Percentiles rank a stretch among this genome's conserved stretches.
These are phyloP conservation scores for Tranzscheliella williamsii DNA, from an alignment of 1,284 basidiomycete species.

Conservation along the genomic window DNA sequence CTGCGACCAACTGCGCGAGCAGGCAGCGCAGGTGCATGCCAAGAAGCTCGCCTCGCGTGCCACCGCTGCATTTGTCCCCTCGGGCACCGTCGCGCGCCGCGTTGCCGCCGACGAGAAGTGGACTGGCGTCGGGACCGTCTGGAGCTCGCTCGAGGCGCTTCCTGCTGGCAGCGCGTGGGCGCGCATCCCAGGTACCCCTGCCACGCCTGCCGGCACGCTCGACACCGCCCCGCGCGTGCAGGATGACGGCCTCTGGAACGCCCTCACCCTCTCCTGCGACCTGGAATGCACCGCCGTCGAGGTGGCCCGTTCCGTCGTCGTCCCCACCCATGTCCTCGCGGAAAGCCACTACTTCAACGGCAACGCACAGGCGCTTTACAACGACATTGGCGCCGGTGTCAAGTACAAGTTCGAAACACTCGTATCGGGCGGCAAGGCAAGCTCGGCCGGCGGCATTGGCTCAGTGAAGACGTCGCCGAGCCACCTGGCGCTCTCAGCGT, in stretches of 20 bases:
- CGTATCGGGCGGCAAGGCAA: conserved; percentile 6
- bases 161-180: conserved; percentile 34
- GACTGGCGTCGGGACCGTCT: conserved; percentile 45
- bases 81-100: conserved; percentile 20
- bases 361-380: conserved; percentile 30
- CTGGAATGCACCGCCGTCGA: conserved; percentile 32
- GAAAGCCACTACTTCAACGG: conserved; percentile 45
- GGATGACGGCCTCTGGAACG: conserved; percentile 51
- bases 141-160: conserved; percentile 37
- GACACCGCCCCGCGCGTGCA: background rate
- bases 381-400: conserved; percentile 38
- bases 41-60: conserved; percentile 18
- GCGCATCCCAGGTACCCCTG: conserved; percentile 26
- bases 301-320: conserved; percentile 36
- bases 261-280: conserved; percentile 40
- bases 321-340: conserved; percentile 41
- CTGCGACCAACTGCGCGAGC: conserved; percentile 28
- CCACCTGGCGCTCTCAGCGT: conserved; percentile 27
- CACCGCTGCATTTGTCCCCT: conserved; percentile 10
- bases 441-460: conserved; percentile 1
- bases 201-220: background rate
- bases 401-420: conserved; percentile 46
- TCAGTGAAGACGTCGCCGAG: conserved; percentile 1
- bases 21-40: conserved; percentile 8
- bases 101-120: conserved; percentile 27